These are phyloP conservation scores for Hysterangium stoloniferum DNA, from an alignment of 768 basidiomycete species.

Conservation along the genomic window DNA sequence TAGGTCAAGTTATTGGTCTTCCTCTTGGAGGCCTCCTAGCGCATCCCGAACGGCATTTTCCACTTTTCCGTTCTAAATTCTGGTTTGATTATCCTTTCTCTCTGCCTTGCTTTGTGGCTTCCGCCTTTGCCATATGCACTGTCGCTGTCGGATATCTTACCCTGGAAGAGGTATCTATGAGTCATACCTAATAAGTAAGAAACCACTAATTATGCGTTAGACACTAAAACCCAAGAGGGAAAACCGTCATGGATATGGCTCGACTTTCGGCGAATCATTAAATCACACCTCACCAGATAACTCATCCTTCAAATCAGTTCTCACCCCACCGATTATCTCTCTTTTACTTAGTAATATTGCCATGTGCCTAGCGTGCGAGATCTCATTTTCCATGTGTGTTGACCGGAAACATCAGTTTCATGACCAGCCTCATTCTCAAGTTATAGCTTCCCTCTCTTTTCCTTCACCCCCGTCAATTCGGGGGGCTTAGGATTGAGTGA, in stretches of 20 bases:
- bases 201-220: background rate
- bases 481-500: slow-evolving; percentile 15
- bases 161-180: slow-evolving; percentile 17
- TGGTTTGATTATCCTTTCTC: slow-evolving; percentile 17
- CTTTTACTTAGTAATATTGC: slow-evolving; percentile 5
- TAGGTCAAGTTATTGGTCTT: slow-evolving; percentile 12
- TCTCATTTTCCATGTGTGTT: slow-evolving; percentile 10
- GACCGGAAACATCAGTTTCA: background rate
- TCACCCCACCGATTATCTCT: slow-evolving; percentile 12
- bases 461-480: slow-evolving; percentile 14
- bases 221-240: background rate
- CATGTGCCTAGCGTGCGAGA: slow-evolving; percentile 8
- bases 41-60: slow-evolving; percentile 11
- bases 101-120: slow-evolving; percentile 18
- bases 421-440: background rate
- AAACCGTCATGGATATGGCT: background rate
- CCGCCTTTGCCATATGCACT: slow-evolving; percentile 11
- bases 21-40: slow-evolving; percentile 11
- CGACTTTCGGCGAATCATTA: background rate
- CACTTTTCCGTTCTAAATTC: slow-evolving; percentile 13
- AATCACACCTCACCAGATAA: background rate
- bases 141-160: slow-evolving; percentile 14
- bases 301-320: slow-evolving; percentile 1
- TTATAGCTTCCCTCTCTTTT: slow-evolving; percentile 11
- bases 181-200: background rate